Conservation (phyloP, 495 filamentous ascomycete genomes). For the Pyrenula massariospora region DNA sequence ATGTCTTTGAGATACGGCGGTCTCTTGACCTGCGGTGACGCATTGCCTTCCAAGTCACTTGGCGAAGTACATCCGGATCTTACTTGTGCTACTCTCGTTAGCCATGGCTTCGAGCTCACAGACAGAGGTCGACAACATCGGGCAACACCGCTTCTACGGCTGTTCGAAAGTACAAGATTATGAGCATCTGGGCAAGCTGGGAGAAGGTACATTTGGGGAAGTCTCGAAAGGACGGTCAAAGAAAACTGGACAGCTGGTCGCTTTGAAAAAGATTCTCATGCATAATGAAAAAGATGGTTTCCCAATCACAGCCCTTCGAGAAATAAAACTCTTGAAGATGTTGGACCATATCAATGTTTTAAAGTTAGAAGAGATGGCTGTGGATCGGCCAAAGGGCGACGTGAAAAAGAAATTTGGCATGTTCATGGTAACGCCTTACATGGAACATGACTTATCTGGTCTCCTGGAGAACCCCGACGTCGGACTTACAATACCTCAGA, state of each 20-base stretch:
- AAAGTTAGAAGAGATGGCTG: conserved; percentile 86
- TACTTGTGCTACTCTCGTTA: not conserved
- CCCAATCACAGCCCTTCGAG: conserved; percentile 91
- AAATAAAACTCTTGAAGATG: conserved; percentile 95
- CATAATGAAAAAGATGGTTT: conserved; percentile 97
- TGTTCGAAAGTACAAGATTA: conserved; percentile 85
- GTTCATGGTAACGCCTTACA: conserved; percentile 98
- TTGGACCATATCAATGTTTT: conserved; percentile 83
- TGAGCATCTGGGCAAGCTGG: conserved; percentile 80
- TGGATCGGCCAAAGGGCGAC: conserved; percentile 65
- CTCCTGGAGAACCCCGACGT: conserved; percentile 90
- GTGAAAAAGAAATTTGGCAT: conserved; percentile 73
- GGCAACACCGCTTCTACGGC: conserved; percentile 47
- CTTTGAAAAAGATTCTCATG: conserved; percentile 95
- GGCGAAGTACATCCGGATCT: not conserved
- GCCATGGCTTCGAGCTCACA: conserved; percentile 8
- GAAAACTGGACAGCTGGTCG: conserved; percentile 60
- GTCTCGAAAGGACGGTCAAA: conserved; percentile 81
- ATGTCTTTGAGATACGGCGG: not conserved
- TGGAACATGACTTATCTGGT: conserved; percentile 96
- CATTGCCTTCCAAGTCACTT: not conserved
- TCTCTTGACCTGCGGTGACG: not conserved
- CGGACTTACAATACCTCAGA: conserved; percentile 73
- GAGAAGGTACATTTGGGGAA: conserved; percentile 96
- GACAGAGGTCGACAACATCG: conserved; percentile 19